Conservation (phyloP, 768 basidiomycete species). For the Strobilomyces echinocephalus region DNA sequence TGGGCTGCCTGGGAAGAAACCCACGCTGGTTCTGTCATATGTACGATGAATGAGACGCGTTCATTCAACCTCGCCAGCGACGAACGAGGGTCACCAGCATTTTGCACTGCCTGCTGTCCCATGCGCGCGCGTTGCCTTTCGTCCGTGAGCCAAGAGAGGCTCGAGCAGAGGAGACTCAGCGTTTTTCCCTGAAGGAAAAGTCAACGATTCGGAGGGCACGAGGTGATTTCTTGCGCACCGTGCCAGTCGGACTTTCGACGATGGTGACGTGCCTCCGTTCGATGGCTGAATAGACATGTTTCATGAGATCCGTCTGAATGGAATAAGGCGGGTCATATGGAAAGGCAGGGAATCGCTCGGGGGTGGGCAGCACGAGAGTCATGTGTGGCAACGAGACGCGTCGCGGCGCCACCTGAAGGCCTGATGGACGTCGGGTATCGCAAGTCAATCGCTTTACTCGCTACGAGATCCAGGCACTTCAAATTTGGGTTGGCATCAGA, state of each 20-base stretch:
- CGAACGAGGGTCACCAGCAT: conserved; percentile 23
- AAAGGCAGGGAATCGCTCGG: conserved; percentile 68
- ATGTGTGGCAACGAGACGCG: conserved; percentile 8
- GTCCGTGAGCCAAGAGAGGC: conserved; percentile 71
- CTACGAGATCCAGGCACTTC: conserved; percentile 7
- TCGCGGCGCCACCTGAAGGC: background rate
- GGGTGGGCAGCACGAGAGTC: conserved; percentile 49
- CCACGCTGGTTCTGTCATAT: conserved; percentile 64
- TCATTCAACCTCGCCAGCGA: background rate
- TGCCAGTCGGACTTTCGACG: conserved; percentile 87
- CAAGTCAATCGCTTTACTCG: background rate
- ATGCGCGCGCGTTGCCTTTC: conserved; percentile 65
- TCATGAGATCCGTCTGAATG: conserved; percentile 87
- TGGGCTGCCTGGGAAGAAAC: conserved; percentile 68
- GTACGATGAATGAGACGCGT: conserved; percentile 24
- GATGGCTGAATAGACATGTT: conserved; percentile 74
- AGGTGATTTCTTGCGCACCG: conserved; percentile 42
- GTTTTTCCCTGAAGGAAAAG: conserved; percentile 71
- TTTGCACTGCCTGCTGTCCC: conserved; percentile 38
- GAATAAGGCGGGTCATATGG: conserved; percentile 79
- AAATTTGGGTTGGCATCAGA: conserved; percentile 1
- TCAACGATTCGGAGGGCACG: background rate
- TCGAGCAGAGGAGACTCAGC: conserved; percentile 69
- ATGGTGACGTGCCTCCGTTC: conserved; percentile 74
- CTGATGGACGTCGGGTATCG: background rate